A percentile compares a stretch with the other conserved stretches of the same genome.
These are phyloP conservation scores for Agrocybe pediades DNA, from an alignment of 768 basidiomycete genomes.

Conservation along the genomic window DNA sequence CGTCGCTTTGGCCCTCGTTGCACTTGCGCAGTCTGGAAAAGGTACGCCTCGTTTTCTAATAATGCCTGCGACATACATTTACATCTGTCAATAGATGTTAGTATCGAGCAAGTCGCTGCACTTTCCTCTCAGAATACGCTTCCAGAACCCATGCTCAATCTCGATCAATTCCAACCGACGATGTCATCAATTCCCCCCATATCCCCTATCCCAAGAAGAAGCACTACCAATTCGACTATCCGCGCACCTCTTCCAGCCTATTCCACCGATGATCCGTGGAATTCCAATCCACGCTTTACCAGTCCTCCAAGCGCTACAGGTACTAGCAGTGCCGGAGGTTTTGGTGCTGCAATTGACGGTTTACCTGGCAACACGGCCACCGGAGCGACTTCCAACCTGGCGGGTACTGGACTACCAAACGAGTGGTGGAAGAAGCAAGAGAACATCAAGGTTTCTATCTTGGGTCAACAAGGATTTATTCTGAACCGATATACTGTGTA, in stretches of 20 bases:
- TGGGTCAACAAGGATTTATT: slow-evolving; percentile 92
- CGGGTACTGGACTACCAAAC: slow-evolving; percentile 70
- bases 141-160: slow-evolving; percentile 72
- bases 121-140: slow-evolving; percentile 78
- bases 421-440: slow-evolving; percentile 92
- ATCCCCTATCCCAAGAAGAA: slow-evolving; percentile 44
- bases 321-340: slow-evolving; percentile 22
- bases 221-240: slow-evolving; percentile 38
- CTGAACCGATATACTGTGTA: slow-evolving; percentile 87
- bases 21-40: slow-evolving; percentile 81
- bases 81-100: slow-evolving; percentile 53
- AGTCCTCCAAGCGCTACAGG: slow-evolving; percentile 27
- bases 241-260: slow-evolving; percentile 52
- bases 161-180: slow-evolving; percentile 56
- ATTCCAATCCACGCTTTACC: slow-evolving; percentile 38
- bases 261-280: slow-evolving; percentile 74
- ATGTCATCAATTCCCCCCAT: slow-evolving; percentile 49
- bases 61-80: background rate
- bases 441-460: slow-evolving; percentile 64
- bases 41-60: slow-evolving; percentile 46
- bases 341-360: slow-evolving; percentile 29
- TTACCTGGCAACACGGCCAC: no score
- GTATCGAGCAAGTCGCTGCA: slow-evolving; percentile 78
- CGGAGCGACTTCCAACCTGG: slow-evolving; percentile 57
- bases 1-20: slow-evolving; percentile 85